phyloP scores from a whole-genome alignment of 73 alveolate species.

The Paramecium sonneborni region DNA sequence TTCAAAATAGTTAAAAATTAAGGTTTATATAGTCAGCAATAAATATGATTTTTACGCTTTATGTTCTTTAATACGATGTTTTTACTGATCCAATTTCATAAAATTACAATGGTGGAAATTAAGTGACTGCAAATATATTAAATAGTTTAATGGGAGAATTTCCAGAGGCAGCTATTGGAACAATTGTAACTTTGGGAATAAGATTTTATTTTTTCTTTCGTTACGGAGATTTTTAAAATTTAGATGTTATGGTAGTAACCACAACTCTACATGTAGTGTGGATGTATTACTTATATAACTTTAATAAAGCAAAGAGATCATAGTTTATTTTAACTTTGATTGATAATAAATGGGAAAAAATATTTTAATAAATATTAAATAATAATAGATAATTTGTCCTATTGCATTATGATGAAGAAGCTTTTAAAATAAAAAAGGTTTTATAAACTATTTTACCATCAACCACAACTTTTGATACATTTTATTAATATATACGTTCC shows the following conservation, averaged over 20 bases:
- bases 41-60: background rate
- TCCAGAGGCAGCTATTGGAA: background rate
- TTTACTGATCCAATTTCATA: background rate
- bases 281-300: background rate
- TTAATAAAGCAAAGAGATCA: background rate
- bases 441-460: background rate
- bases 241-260: background rate
- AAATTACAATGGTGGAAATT: background rate
- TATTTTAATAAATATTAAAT: background rate
- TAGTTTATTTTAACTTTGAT: background rate
- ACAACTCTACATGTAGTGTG: background rate
- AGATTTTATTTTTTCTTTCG: background rate
- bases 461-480: background rate
- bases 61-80: background rate
- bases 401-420: background rate
- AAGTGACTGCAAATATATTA: background rate
- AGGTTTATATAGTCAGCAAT: background rate
- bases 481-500: background rate
- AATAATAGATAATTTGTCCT: background rate
- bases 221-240: background rate
- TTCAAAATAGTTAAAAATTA: background rate
- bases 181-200: background rate
- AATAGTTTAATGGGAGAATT: background rate
- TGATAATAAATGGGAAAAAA: background rate
- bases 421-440: background rate